Percentiles rank a stretch among this genome's conserved stretches.
Conservation (phyloP, 345 rosid species). For the Geranium rotundifolium region DNA sequence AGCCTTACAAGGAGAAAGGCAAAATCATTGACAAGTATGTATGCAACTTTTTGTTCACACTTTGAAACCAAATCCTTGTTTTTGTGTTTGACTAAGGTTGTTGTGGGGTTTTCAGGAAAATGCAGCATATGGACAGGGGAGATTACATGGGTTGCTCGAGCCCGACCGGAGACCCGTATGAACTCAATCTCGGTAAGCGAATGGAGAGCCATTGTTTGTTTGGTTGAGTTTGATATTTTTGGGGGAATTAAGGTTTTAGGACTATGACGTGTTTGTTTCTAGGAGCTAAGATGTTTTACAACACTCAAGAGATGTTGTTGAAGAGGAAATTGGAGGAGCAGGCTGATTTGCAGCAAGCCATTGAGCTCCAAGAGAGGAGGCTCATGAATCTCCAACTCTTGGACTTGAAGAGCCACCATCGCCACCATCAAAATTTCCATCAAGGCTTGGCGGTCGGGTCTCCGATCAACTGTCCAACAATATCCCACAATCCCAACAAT, state of each 20-base stretch:
- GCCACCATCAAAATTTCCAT: slow-evolving; percentile 17
- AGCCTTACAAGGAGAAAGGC: slow-evolving; percentile 75
- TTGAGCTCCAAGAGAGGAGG: slow-evolving; percentile 49
- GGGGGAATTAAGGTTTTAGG: background rate
- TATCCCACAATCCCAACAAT: slow-evolving; percentile 21
- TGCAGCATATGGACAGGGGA: slow-evolving; percentile 44
- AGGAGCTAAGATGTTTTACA: slow-evolving; percentile 47
- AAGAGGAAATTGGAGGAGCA: slow-evolving; percentile 63
- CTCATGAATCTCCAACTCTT: slow-evolving; percentile 45
- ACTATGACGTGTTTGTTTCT: background rate
- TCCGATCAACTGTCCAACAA: slow-evolving; percentile 28
- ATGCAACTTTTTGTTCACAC: background rate
- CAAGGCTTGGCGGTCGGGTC: slow-evolving; percentile 30
- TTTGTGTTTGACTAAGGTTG: background rate
- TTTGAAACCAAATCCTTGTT: slow-evolving; percentile 4
- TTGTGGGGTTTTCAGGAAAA: slow-evolving; percentile 29
- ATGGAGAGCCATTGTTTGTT: background rate
- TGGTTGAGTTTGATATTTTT: background rate
- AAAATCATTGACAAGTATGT: slow-evolving; percentile 48
- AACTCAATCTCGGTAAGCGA: slow-evolving; percentile 39
- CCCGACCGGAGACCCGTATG: slow-evolving; percentile 44
- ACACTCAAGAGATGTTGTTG: slow-evolving; percentile 39
- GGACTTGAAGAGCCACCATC: slow-evolving; percentile 31
- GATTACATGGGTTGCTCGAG: slow-evolving; percentile 41
- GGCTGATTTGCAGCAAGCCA: slow-evolving; percentile 66